Evolutionary conservation across 345 rosid species (phyloP).

Genomic region (Hevea brasiliensis): DNA sequence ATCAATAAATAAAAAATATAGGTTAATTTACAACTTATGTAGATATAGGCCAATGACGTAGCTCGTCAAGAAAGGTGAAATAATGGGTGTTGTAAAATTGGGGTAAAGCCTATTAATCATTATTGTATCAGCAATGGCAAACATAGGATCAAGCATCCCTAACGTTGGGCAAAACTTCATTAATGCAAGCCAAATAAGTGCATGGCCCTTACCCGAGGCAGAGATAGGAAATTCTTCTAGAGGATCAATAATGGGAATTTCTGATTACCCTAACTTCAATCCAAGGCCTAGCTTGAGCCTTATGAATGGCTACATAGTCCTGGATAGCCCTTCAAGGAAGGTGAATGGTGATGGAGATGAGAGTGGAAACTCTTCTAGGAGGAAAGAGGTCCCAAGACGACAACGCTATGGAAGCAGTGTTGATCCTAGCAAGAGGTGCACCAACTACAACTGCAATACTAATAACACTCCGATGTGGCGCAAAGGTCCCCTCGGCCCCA

Average conservation of each 20-base stretch:
- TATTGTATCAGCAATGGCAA: too few relatives aligned
- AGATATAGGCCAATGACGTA: too few relatives aligned
- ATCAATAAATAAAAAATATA: too few relatives aligned
- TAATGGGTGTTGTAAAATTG: too few relatives aligned
- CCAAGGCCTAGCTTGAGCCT: too few relatives aligned
- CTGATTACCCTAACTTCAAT: not conserved
- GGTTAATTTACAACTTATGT: too few relatives aligned
- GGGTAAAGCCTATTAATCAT: too few relatives aligned
- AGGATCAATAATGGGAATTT: not conserved
- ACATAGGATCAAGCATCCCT: too few relatives aligned
- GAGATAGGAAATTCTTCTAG: too few relatives aligned
- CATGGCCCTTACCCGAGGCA: too few relatives aligned
- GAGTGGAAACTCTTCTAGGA: conserved; percentile 9
- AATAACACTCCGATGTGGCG: conserved; percentile 48
- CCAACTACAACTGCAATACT: conserved; percentile 34
- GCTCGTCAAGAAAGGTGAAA: too few relatives aligned
- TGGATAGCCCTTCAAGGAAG: conserved; percentile 5
- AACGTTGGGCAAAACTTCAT: not conserved
- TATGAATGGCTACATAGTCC: not conserved
- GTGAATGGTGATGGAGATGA: not conserved
- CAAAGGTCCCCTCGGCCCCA: conserved; percentile 44
- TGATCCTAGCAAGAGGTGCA: conserved; percentile 24
- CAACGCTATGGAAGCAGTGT: not conserved
- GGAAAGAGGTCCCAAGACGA: not conserved
- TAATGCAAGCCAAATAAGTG: too few relatives aligned